Conservation (phyloP, 1,139 yeast species). For the Magnusiomyces tetraspermus region DNA sequence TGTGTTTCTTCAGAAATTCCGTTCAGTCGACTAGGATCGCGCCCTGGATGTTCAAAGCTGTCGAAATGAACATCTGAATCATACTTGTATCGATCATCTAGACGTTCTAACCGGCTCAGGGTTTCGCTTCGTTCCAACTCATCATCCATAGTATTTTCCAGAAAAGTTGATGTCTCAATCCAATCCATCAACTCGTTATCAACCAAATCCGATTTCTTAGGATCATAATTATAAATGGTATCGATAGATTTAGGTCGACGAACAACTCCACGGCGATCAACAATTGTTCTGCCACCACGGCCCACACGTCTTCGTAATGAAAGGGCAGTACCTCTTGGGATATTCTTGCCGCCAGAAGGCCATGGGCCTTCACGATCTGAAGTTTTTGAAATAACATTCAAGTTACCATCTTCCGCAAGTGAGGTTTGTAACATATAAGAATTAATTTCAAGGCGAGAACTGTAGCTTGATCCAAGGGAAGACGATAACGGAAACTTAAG, state of each 20-base stretch:
- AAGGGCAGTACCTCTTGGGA: slow-evolving; percentile 29
- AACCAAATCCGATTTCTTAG: slow-evolving; percentile 21
- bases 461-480: slow-evolving; percentile 25
- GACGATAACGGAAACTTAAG: slow-evolving; percentile 26
- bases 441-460: slow-evolving; percentile 23
- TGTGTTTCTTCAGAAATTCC: slow-evolving; percentile 82
- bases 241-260: slow-evolving; percentile 16
- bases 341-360: slow-evolving; percentile 19
- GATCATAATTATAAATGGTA: slow-evolving; percentile 1
- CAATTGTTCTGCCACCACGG: slow-evolving; percentile 57
- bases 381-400: slow-evolving; percentile 19
- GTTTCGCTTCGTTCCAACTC: slow-evolving; percentile 24
- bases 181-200: slow-evolving; percentile 19
- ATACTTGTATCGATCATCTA: slow-evolving; percentile 66
- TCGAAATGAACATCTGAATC: slow-evolving; percentile 56
- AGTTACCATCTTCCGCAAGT: slow-evolving; percentile 18
- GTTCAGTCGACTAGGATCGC: slow-evolving; percentile 60
- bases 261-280: slow-evolving; percentile 57
- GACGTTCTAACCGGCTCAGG: slow-evolving; percentile 35
- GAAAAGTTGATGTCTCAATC: slow-evolving; percentile 6
- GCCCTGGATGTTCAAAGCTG: slow-evolving; percentile 44
- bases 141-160: slow-evolving; percentile 10
- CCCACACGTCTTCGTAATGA: slow-evolving; percentile 70
- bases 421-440: slow-evolving; percentile 23
- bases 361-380: slow-evolving; percentile 23